Conservation (phyloP, 768 basidiomycete species). For the Hortiboletus flavorubellus region DNA sequence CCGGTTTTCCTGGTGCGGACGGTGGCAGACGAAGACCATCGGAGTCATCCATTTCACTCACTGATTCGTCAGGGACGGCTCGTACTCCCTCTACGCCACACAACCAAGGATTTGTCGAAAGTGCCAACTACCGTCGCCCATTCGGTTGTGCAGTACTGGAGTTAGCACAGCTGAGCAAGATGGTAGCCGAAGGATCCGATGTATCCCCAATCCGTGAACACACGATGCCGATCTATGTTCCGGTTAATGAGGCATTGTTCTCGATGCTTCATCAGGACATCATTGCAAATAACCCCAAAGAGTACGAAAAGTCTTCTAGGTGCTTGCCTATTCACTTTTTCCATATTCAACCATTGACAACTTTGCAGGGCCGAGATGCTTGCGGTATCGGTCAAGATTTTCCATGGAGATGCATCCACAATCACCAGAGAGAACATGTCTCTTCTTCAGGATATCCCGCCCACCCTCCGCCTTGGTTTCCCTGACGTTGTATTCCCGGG, state of each 20-base stretch:
- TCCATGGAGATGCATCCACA: slow-evolving; percentile 74
- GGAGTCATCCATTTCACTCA: slow-evolving; percentile 43
- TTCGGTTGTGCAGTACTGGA: slow-evolving; percentile 97
- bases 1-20: slow-evolving; percentile 37
- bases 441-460: slow-evolving; percentile 74
- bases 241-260: slow-evolving; percentile 79
- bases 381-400: slow-evolving; percentile 80
- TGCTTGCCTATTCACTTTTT: slow-evolving; percentile 32
- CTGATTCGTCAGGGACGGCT: slow-evolving; percentile 30
- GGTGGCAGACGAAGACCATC: slow-evolving; percentile 52
- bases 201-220: slow-evolving; percentile 68
- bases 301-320: slow-evolving; percentile 83
- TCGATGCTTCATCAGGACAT: slow-evolving; percentile 96
- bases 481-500: slow-evolving; percentile 96
- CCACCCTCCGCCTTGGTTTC: slow-evolving; percentile 86
- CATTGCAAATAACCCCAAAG: slow-evolving; percentile 71
- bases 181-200: slow-evolving; percentile 62
- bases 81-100: slow-evolving; percentile 21
- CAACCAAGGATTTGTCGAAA: slow-evolving; percentile 32
- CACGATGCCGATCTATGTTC: slow-evolving; percentile 84
- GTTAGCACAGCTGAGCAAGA: slow-evolving; percentile 67
- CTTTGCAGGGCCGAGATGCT: slow-evolving; percentile 74
- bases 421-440: slow-evolving; percentile 84
- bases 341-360: not conserved
- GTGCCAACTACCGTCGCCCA: slow-evolving; percentile 70